These are phyloP conservation scores for Chloroidium sp. DNA, from an alignment of 163 green algal species.

Conservation along the genomic window DNA sequence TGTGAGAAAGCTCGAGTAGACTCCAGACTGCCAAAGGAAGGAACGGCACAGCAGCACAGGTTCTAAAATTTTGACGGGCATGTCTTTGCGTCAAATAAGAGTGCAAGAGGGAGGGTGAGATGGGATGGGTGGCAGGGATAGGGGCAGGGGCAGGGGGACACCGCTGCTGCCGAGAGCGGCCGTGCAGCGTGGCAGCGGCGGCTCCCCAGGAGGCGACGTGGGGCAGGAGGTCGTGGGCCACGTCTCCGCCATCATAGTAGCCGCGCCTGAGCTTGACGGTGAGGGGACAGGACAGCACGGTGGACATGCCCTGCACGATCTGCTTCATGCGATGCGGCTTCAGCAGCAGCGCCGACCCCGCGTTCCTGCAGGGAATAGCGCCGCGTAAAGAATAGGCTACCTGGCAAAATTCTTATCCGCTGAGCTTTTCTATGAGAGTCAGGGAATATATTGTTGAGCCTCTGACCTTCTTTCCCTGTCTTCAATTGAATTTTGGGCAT, in stretches of 20 bases:
- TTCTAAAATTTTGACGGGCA: no score
- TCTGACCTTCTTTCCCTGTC: no score
- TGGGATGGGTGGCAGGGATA: background rate
- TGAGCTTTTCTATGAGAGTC: no score
- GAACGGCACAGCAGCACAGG: no score
- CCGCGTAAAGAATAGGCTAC: background rate
- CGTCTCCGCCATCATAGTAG: constrained; percentile 65
- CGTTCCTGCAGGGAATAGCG: constrained; percentile 44
- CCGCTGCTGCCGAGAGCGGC: constrained; percentile 82
- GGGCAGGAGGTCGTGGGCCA: constrained; percentile 75
- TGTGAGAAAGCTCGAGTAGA: background rate
- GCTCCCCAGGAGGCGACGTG: constrained; percentile 60
- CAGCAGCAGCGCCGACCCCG: constrained; percentile 68
- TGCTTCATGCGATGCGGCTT: constrained; percentile 58
- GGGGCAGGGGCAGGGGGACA: constrained; percentile 7
- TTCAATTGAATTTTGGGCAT: no score
- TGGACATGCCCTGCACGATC: constrained; percentile 47
- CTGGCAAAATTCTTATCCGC: no score
- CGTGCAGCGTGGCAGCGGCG: constrained; percentile 84
- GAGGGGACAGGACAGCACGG: constrained; percentile 51
- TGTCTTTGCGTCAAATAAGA: no score
- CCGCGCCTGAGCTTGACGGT: constrained; percentile 86
- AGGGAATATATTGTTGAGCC: no score
- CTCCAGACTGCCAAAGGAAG: background rate
- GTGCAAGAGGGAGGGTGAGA: background rate